These are phyloP conservation scores for Orbilia brochopaga DNA, from an alignment of 2,329 filamentous ascomycete species.

Conservation along the genomic window DNA sequence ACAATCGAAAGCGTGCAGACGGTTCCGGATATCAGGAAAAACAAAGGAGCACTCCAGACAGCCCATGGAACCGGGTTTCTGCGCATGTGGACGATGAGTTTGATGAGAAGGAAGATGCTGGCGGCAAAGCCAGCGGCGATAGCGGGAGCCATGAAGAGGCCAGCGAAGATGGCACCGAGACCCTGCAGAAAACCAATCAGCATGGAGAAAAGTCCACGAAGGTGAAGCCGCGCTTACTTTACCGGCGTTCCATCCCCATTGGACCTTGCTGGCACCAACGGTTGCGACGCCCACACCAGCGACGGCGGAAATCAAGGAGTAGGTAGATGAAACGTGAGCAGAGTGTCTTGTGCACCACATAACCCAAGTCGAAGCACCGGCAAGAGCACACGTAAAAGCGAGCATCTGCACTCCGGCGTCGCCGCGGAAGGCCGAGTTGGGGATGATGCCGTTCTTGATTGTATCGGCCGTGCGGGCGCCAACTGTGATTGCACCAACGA, in stretches of 20 bases:
- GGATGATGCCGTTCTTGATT: constrained; percentile 71
- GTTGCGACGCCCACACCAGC: constrained; percentile 61
- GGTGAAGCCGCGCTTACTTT: constrained; percentile 17
- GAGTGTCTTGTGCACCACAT: constrained; percentile 80
- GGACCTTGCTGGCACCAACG: constrained; percentile 62
- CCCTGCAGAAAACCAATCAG: constrained; percentile 59
- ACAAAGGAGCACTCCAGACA: constrained; percentile 74
- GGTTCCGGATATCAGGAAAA: constrained; percentile 76
- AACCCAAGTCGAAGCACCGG: constrained; percentile 73
- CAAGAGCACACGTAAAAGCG: constrained; percentile 68
- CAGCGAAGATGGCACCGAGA: constrained; percentile 74
- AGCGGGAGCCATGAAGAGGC: constrained; percentile 72
- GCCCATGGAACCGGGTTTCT: constrained; percentile 73
- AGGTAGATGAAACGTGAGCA: constrained; percentile 74
- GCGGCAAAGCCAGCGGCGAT: constrained; percentile 65
- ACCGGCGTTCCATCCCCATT: constrained; percentile 67
- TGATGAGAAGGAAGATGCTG: constrained; percentile 75
- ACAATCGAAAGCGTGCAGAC: constrained; percentile 78
- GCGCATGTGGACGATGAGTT: constrained; percentile 68
- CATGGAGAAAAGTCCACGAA: background rate
- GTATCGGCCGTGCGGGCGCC: constrained; percentile 74
- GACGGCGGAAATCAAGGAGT: constrained; percentile 72
- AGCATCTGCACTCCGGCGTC: constrained; percentile 63
- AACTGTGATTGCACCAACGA: constrained; percentile 70
- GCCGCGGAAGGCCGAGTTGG: constrained; percentile 58